Percentiles rank a stretch among this genome's conserved stretches.
Evolutionary conservation across 2,329 filamentous ascomycete genomes (phyloP).

Genomic region (Elsinoe fawcettii): DNA sequence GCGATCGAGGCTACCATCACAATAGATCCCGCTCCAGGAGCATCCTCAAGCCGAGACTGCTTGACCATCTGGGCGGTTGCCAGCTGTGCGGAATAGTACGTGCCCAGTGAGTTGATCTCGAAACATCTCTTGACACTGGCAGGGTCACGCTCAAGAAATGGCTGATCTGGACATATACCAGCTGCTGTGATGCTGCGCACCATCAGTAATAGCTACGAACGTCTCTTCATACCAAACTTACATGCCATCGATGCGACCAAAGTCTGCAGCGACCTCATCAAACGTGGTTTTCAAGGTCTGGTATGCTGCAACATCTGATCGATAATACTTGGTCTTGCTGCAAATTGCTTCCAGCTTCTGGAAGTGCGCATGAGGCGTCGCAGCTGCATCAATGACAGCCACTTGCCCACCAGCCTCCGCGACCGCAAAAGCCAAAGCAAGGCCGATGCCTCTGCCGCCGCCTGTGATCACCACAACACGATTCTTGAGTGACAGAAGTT

Average conservation of each 20-base stretch:
- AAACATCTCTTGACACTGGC: slow-evolving; percentile 11
- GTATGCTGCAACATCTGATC: slow-evolving; percentile 17
- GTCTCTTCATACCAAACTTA: background rate
- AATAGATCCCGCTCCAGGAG: slow-evolving; percentile 26
- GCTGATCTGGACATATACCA: slow-evolving; percentile 16
- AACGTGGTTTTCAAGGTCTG: slow-evolving; percentile 13
- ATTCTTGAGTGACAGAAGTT: slow-evolving; percentile 17
- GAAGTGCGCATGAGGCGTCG: slow-evolving; percentile 11
- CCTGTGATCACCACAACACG: slow-evolving; percentile 25
- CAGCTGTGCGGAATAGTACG: slow-evolving; percentile 32
- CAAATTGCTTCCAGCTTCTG: background rate
- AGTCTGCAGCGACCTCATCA: slow-evolving; percentile 4
- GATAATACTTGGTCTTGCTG: slow-evolving; percentile 11
- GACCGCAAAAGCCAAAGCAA: slow-evolving; percentile 26
- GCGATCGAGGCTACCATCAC: slow-evolving; percentile 31
- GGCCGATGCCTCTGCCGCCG: slow-evolving; percentile 25
- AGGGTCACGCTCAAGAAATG: slow-evolving; percentile 16
- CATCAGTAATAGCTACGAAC: background rate
- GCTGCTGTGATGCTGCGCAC: slow-evolving; percentile 15
- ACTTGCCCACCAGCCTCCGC: slow-evolving; percentile 26
- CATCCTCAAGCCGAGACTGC: slow-evolving; percentile 23
- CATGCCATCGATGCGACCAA: slow-evolving; percentile 16
- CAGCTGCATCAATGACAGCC: slow-evolving; percentile 23
- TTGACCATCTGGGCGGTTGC: slow-evolving; percentile 32
- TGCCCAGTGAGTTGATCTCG: slow-evolving; percentile 25